Percentiles rank a stretch among this genome's conserved stretches.
Evolutionary conservation across 768 basidiomycete species (phyloP).

Genomic region (Leucocoprinus sp.): DNA sequence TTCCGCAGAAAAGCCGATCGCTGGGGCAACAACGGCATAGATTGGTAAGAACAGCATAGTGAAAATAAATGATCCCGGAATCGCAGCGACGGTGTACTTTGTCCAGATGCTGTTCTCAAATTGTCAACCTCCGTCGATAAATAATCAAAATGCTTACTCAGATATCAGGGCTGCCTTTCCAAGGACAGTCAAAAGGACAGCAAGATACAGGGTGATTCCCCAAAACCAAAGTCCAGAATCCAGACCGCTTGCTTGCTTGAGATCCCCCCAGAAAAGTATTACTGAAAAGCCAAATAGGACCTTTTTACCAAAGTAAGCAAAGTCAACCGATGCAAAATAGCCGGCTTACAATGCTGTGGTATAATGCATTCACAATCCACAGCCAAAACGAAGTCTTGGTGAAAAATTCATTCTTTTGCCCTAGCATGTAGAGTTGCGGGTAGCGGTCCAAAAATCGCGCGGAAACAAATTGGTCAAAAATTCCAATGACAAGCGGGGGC

Average conservation of each 20-base stretch:
- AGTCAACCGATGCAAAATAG: not conserved
- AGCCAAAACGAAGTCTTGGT: constrained; percentile 87
- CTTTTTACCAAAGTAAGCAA: constrained; percentile 32
- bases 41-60: constrained; percentile 94
- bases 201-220: constrained; percentile 94
- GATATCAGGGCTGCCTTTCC: constrained; percentile 97
- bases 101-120: constrained; percentile 79
- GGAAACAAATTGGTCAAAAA: constrained; percentile 98
- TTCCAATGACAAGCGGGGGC: constrained; percentile 93
- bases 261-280: constrained; percentile 87
- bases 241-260: constrained; percentile 70
- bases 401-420: constrained; percentile 92
- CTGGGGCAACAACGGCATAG: constrained; percentile 82
- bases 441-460: constrained; percentile 95
- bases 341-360: constrained; percentile 72
- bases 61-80: constrained; percentile 94
- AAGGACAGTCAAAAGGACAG: constrained; percentile 87
- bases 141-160: constrained; percentile 59
- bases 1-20: constrained; percentile 82
- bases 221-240: constrained; percentile 98
- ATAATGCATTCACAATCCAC: constrained; percentile 84
- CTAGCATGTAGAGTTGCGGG: constrained; percentile 91
- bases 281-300: constrained; percentile 82
- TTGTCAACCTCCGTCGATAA: not conserved
- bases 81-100: constrained; percentile 96